Evolutionary conservation across 129 eudicot genomes (phyloP), one percentile per base, ranked within the genome.

Genomic region (Solidago caesia): DNA sequence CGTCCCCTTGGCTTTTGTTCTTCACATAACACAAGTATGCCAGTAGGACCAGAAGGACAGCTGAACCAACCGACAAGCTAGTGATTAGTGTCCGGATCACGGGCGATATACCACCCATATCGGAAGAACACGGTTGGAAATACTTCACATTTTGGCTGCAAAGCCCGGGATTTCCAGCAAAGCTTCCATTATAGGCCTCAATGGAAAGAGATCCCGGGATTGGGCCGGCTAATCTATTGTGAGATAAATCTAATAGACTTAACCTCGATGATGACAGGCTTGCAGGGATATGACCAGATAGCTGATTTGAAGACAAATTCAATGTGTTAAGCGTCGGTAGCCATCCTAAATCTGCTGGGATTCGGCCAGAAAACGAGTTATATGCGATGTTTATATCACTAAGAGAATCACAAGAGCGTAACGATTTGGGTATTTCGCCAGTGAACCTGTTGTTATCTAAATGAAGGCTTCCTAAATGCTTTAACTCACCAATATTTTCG

Each of bases 121-220:
- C 14, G 2, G 74, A 53, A 25, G 89, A 63, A 75, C 99, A 88
- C 2, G 51, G 77, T 53, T 65, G 82, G 79, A 91, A 91, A 46
- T 81, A 72, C 68, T 57, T 78, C 57, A 86, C 78, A 25, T 80
- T 82, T 64, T 81, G 90, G 65, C 97, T 82, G 82, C 99, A 95
- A 43, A 95, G 89, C 21, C 86, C 94, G 1, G 63, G 71, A 67
- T 95, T 95, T 27, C 99, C 99, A 3, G 87, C 76, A 56, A 94
- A 94, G 85, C 97, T 90, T 41, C 91, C 89, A 8, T 86, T 90
- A 74, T 87, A 88, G 12, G 98, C 96, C 73, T 82, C 90, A 11
- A 87, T 61, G 6, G 87, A 83, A 33, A 94, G 89, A 12, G 98
- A 78, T 7, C 72, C 82, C 12, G 98, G 98, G 46, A 90, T 85